Evolutionary conservation across 345 rosid genomes (phyloP).

Genomic region (Nasturtium officinale): DNA sequence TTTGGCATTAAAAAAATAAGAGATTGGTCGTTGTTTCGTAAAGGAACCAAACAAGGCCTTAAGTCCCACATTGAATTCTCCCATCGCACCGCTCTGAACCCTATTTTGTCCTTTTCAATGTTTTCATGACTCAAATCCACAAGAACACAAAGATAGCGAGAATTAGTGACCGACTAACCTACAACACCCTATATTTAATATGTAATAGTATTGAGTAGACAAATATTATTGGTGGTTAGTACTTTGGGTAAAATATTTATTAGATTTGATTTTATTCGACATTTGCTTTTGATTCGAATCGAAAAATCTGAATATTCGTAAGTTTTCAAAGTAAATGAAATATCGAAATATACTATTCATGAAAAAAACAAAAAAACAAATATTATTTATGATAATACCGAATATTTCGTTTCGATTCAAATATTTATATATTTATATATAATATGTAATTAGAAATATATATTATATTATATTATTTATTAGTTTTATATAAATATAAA

Average conservation of each 20-base stretch:
- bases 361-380: too few species aligned
- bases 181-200: constrained; percentile 16
- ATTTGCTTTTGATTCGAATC: too few species aligned
- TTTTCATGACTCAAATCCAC: constrained; percentile 39
- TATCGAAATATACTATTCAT: too few species aligned
- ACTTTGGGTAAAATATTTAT: constrained; percentile 24
- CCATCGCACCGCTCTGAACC: constrained; percentile 33
- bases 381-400: too few species aligned
- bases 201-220: not conserved
- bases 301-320: too few species aligned
- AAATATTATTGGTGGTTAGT: constrained; percentile 8
- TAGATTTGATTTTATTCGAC: not conserved
- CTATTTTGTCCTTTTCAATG: constrained; percentile 27
- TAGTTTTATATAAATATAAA: too few species aligned
- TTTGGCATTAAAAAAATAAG: constrained; percentile 9
- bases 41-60: constrained; percentile 32
- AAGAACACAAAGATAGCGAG: constrained; percentile 32
- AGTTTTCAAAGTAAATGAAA: too few species aligned
- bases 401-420: too few species aligned
- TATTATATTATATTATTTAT: too few species aligned
- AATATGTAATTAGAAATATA: too few species aligned
- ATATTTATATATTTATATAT: too few species aligned
- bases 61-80: constrained; percentile 65
- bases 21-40: constrained; percentile 35
- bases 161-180: too few species aligned